Percentiles rank a stretch among this genome's conserved stretches.
Conservation (phyloP, 2,329 filamentous ascomycete species). For the Exophiala phaeomuriformis region DNA sequence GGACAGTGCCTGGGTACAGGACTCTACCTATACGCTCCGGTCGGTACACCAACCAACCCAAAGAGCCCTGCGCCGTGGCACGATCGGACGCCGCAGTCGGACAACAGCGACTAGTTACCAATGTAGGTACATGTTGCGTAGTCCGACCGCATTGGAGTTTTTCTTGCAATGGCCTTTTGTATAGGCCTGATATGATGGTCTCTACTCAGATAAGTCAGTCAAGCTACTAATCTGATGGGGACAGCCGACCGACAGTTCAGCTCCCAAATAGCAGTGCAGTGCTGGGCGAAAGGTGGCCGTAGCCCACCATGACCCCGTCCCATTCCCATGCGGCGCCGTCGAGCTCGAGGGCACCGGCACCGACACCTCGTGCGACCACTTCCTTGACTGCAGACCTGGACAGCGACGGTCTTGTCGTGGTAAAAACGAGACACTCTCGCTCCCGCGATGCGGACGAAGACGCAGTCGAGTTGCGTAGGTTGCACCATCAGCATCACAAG, state of each 20-base stretch:
- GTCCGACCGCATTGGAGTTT: neutral
- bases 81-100: neutral
- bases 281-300: neutral
- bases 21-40: too few species aligned
- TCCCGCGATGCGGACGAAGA: constrained; percentile 7
- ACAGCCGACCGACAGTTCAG: neutral
- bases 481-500: constrained; percentile 4
- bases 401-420: constrained; percentile 8
- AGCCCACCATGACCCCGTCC: constrained; percentile 7
- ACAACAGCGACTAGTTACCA: neutral
- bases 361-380: constrained; percentile 7
- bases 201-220: too few species aligned
- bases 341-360: neutral
- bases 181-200: too few species aligned
- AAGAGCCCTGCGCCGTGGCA: neutral
- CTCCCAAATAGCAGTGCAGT: neutral
- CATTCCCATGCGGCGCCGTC: constrained; percentile 1
- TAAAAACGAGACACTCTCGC: constrained; percentile 4
- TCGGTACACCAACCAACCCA: neutral
- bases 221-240: neutral
- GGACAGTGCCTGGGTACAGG: too few species aligned
- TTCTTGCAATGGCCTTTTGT: too few species aligned
- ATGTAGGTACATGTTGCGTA: too few species aligned
- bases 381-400: constrained; percentile 1
- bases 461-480: constrained; percentile 11